Percentiles rank a stretch among this genome's conserved stretches.
These are phyloP conservation scores for Sporothrix variecibatus DNA, from an alignment of 2,329 filamentous ascomycete species.

Conservation along the genomic window DNA sequence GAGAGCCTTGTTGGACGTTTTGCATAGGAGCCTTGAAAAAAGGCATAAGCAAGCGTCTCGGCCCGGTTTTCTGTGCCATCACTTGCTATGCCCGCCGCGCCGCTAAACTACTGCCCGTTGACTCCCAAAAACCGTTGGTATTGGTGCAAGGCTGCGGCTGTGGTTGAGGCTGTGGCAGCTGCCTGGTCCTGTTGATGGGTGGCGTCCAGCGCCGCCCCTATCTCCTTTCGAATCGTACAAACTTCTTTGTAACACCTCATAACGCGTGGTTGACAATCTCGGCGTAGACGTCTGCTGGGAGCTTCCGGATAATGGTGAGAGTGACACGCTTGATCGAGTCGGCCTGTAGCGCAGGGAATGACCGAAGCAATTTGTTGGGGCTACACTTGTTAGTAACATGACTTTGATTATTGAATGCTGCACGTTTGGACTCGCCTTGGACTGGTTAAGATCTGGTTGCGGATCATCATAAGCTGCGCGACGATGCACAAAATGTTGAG, in stretches of 20 bases:
- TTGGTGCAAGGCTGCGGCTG: background rate
- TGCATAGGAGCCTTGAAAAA: background rate
- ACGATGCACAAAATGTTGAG: slow-evolving; percentile 96
- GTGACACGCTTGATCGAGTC: slow-evolving; percentile 83
- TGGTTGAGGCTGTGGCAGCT: background rate
- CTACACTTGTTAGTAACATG: slow-evolving; percentile 48
- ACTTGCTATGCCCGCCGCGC: background rate
- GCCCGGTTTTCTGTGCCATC: background rate
- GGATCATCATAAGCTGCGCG: slow-evolving; percentile 86
- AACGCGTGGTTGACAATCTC: slow-evolving; percentile 88
- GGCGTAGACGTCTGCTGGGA: slow-evolving; percentile 86
- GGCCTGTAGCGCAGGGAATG: slow-evolving; percentile 80
- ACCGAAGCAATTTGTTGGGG: slow-evolving; percentile 88
- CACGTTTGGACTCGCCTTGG: slow-evolving; percentile 63
- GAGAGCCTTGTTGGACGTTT: background rate
- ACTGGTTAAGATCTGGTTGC: slow-evolving; percentile 79
- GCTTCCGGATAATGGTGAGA: slow-evolving; percentile 82
- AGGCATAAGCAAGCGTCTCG: background rate
- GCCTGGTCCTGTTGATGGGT: background rate
- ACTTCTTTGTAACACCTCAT: slow-evolving; percentile 43
- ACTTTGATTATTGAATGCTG: background rate
- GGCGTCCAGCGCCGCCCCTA: background rate
- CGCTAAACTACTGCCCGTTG: background rate
- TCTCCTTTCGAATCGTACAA: background rate
- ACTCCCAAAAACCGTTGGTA: background rate